Conservation (phyloP, 2,329 filamentous ascomycete species). For the Aquanectria penicillioides region DNA sequence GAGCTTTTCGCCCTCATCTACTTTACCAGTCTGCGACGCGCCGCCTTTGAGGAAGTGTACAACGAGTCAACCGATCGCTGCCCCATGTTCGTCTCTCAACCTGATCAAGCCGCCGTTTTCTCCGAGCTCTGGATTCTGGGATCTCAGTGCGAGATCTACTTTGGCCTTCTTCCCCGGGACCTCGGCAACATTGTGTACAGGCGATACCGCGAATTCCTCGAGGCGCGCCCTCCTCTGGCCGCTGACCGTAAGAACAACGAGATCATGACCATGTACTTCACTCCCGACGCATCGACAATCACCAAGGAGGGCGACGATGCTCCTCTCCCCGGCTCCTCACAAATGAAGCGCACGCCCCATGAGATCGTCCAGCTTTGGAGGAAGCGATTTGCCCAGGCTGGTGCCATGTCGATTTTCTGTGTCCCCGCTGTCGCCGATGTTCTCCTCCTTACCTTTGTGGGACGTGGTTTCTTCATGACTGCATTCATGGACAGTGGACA, state of each 20-base stretch:
- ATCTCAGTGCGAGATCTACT: constrained; percentile 33
- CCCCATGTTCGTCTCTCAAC: constrained; percentile 30
- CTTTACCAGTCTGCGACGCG: constrained; percentile 25
- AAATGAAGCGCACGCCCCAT: constrained; percentile 16
- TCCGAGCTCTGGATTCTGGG: constrained; percentile 34
- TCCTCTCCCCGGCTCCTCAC: neutral
- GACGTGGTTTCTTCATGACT: constrained; percentile 32
- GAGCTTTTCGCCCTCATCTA: constrained; percentile 27
- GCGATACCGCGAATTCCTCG: constrained; percentile 23
- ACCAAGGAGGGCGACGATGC: neutral
- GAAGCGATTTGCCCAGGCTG: constrained; percentile 26
- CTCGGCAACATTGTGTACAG: constrained; percentile 24
- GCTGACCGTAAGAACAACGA: constrained; percentile 30
- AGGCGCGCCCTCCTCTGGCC: constrained; percentile 14
- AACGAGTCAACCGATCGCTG: constrained; percentile 32
- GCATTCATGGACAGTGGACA: constrained; percentile 25
- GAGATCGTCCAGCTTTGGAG: constrained; percentile 28
- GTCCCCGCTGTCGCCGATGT: constrained; percentile 29
- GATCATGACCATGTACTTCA: constrained; percentile 35
- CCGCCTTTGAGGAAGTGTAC: constrained; percentile 33
- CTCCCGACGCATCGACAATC: constrained; percentile 12
- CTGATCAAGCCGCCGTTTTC: constrained; percentile 33
- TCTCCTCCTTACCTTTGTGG: constrained; percentile 28
- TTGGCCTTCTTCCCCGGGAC: constrained; percentile 29
- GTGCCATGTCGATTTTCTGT: constrained; percentile 33